Evolutionary conservation across 345 rosid species (phyloP), one percentile per base, ranked within the genome.

Genomic region (Murraya paniculata): DNA sequence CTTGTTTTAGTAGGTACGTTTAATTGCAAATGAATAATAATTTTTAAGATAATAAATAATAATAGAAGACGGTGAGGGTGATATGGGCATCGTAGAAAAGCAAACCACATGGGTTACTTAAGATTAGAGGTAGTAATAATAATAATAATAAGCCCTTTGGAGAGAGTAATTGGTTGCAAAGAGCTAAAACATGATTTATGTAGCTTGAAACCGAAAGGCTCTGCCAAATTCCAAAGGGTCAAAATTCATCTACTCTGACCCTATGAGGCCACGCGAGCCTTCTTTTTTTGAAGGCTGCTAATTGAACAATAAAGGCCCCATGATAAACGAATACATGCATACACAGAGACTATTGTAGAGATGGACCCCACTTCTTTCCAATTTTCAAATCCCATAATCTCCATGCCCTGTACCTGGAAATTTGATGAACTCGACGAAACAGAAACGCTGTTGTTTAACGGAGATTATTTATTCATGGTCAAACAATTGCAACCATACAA

Each of bases 351-450:
- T 14, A 4, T 16, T 14, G 0, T 0, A 4, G 56, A 14, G 22
- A n/a, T 68, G 57, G 72, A 41, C 72, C 57, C 72, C 33, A 41
- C 72, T 68, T 24, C n/a, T 33, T 58, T 25, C 58, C 57, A 25
- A 4, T 8, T 38, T n/a, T 38, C 53, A 67, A 66, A 35, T 58
- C 25, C 2, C 18, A 53, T 5, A 0, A 22, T 18, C 5, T 0
- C 6, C 1, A 5, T 53, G 1, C 7, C 50, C 48, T 2, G 48
- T 41, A 41, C 48, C 48, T 10, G 48, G 48, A 10, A 41, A 10
- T 41, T 41, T 41, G 48, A 41, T 41, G 48, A 41, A 3, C 50
- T 41, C 16, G 14, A 11, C 50, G 0, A 10, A 41, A 3, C 50
- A 18, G 3, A 45, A 13, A 45, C 50, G 1, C 50, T 10, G 50